Evolutionary conservation across 768 basidiomycete genomes (phyloP).

Genomic region (Lyophyllum shimeji): DNA sequence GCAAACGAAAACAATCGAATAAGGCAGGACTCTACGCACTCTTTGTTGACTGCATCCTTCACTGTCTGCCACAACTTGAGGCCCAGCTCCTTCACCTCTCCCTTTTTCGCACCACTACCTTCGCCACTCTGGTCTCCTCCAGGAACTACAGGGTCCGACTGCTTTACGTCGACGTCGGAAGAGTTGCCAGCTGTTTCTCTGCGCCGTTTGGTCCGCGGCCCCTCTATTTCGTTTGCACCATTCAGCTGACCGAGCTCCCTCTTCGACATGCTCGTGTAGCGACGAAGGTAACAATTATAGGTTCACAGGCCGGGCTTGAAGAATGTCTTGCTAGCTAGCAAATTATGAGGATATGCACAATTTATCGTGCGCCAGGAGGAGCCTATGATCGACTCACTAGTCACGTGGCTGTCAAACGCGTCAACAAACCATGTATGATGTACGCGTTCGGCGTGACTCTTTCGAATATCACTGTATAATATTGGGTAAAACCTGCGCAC

Average conservation of each 20-base stretch:
- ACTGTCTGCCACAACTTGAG: constrained; percentile 74
- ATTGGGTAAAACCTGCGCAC: not conserved
- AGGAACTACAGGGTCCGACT: constrained; percentile 30
- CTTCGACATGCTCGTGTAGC: constrained; percentile 35
- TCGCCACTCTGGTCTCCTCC: constrained; percentile 17
- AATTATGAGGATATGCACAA: constrained; percentile 12
- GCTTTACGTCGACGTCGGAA: constrained; percentile 42
- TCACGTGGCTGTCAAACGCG: constrained; percentile 19
- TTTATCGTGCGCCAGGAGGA: constrained; percentile 8
- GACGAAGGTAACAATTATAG: constrained; percentile 3
- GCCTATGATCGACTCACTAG: constrained; percentile 13
- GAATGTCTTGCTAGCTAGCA: constrained; percentile 2
- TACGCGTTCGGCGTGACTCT: not conserved
- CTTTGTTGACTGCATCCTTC: constrained; percentile 83
- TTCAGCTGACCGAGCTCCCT: constrained; percentile 36
- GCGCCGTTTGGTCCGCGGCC: constrained; percentile 45
- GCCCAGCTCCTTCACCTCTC: constrained; percentile 62
- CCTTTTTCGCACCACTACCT: constrained; percentile 26
- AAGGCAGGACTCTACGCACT: constrained; percentile 67
- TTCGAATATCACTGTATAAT: not conserved
- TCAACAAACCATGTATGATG: constrained; percentile 5
- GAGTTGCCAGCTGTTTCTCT: constrained; percentile 33
- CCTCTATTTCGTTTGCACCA: constrained; percentile 33
- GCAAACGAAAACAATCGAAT: constrained; percentile 40
- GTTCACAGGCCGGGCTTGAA: constrained; percentile 5